Base-by-base conservation (phyloP, 2,329 filamentous ascomycete species). In the Beauveria sp. region DNA sequence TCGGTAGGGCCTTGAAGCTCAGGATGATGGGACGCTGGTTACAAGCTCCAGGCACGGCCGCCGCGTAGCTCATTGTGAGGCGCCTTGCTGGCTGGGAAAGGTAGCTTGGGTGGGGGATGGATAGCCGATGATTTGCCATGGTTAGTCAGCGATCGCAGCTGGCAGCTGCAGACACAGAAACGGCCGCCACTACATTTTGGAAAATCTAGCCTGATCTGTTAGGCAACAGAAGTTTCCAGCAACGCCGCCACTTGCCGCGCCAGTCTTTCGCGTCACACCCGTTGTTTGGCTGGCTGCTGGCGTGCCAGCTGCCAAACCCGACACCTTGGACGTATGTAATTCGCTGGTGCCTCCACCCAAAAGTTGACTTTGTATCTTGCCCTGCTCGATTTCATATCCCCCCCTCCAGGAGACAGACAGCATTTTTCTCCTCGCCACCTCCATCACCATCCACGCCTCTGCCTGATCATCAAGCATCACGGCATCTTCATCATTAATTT, bases 31-130 rank as follows among this genome's bases (percentile, higher is more conserved):
- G 53, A 62, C 53, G 56, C 46, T 58, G 38, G 53, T 46, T 24
- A 18, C 60, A 71, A 78, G 76, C 77, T 79, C 76, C 72, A 79
- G 77, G 77, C 77, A 79, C 69, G 70, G 66, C 67, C 67, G 72
- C 72, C 72, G 72, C 72, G 72, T 74, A 74, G 71, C 70, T 73
- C 64, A 65, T 40, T 42, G 58, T 54, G 58, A 61, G 50, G 58
- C 9, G 34, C 34, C 34, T 48, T 40, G 46, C 60, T 62, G 60
- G 60, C 52, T 56, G 52, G 59, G 57, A 45, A 45, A 57, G 46
- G 38, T 61, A 57, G 54, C 53, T 60, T 56, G 65, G 63, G 54
- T 14, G 28, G 1, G 26, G 16, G 20, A 18, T 63, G 62, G 64
- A 64, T 65, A 61, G 58, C 63, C 57, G 58, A 49, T 53, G 49